Base-by-base conservation (phyloP, 2,329 filamentous ascomycete genomes). In the Ophiosphaerella narmari region DNA sequence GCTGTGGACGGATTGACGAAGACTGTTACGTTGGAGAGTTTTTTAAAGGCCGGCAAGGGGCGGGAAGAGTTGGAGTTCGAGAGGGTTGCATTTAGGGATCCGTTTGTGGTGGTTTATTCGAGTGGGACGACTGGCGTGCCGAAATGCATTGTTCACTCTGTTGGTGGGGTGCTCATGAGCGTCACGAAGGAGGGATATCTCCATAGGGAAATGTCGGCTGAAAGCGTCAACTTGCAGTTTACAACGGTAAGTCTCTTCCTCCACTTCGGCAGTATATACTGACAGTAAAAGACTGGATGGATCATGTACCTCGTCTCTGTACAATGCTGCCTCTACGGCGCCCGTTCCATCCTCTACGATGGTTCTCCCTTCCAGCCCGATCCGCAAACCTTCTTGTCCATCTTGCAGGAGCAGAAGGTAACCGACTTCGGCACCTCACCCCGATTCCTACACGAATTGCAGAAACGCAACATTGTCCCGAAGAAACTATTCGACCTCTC, bases 121-220 rank as follows among this genome's bases (percentile, higher is more conserved):
- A 89, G 86, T 1, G 90, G 90, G 2, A 95, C 90, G 0, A 95
- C 91, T 0, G 90, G 91, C 4, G 84, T 83, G 16, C 91, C 91
- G 11, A 95, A 95, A 66, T 91, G 89, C 51, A 94, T 95, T 55
- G 89, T 93, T 2, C 91, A 96, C 69, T 86, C 85, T 1, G 81
- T 84, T 1, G 88, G 88, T 3, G 86, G 87, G 0, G 74, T 83
- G 1, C 70, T 89, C 26, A 55, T 90, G 55, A 89, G 73, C 41
- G 66, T 68, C 2, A 71, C 70, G 35, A 86, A 92, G 66, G 90
- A 95, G 68, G 77, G 75, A 1, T 71, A 67, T 18, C 64, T 86
- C 18, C 82, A 86, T 57, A 70, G 76, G 6, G 75, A 81, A 41
- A 60, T 79, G 36, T 69, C 70, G 0, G 66, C 78, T 0, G 67